phyloP scores from a whole-genome alignment of 768 basidiomycete genomes.

The Imleria badia region DNA sequence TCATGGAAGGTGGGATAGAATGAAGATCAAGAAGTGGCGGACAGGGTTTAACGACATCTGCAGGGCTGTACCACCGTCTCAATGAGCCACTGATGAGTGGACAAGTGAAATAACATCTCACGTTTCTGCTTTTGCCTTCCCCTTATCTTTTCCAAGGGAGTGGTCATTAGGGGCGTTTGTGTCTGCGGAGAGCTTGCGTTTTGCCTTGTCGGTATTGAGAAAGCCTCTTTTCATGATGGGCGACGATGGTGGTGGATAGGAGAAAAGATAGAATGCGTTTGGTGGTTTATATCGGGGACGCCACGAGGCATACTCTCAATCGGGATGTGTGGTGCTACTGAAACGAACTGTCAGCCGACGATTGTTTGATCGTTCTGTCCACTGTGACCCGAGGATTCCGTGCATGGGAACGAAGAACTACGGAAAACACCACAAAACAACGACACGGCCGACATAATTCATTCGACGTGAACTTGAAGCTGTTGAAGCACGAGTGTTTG shows the following conservation, averaged over 20 bases:
- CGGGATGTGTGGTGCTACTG: too few relatives aligned
- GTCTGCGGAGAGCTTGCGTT: slow-evolving; percentile 21
- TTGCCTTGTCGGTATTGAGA: slow-evolving; percentile 22
- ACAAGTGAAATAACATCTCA: neutral
- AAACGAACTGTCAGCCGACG: too few relatives aligned
- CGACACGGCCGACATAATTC: too few relatives aligned
- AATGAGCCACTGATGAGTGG: neutral
- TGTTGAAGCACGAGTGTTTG: neutral
- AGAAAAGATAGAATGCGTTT: neutral
- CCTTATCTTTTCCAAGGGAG: neutral
- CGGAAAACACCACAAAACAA: too few relatives aligned
- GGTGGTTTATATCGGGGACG: too few relatives aligned
- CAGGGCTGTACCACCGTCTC: neutral
- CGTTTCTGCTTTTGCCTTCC: neutral
- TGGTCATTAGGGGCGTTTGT: slow-evolving; percentile 18
- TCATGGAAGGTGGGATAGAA: neutral
- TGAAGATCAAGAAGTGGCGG: slow-evolving; percentile 9
- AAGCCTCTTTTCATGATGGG: slow-evolving; percentile 27
- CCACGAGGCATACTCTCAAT: too few relatives aligned
- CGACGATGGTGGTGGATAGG: neutral
- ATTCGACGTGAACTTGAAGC: too few relatives aligned
- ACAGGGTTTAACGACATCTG: neutral
- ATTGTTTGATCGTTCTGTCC: too few relatives aligned
- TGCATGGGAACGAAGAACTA: too few relatives aligned
- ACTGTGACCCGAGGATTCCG: too few relatives aligned